Percentiles rank a stretch among this genome's conserved stretches.
Conservation (phyloP, 805 yeast species). For the Nakazawaea pomicola region DNA sequence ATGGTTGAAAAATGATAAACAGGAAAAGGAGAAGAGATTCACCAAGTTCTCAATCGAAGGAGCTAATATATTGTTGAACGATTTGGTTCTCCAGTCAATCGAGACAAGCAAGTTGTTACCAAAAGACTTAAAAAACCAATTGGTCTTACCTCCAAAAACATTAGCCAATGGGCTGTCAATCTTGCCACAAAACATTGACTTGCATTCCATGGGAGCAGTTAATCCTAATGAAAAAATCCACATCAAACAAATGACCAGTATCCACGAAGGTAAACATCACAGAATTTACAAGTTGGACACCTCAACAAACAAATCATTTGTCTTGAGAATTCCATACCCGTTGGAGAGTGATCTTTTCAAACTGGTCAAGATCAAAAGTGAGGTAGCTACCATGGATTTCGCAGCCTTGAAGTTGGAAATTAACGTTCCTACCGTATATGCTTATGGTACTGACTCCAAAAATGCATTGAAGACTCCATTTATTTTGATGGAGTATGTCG, state of each 20-base stretch:
- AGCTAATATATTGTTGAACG: conserved; percentile 46
- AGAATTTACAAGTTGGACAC: conserved; percentile 73
- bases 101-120: conserved; percentile 23
- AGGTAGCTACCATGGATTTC: conserved; percentile 92
- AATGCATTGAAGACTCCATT: conserved; percentile 73
- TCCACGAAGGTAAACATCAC: conserved; percentile 94
- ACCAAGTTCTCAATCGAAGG: conserved; percentile 85
- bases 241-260: conserved; percentile 70
- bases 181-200: conserved; percentile 44
- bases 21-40: conserved; percentile 68
- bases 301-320: conserved; percentile 53
- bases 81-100: conserved; percentile 34
- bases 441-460: conserved; percentile 55
- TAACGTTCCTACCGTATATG: conserved; percentile 67
- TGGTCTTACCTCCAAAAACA: conserved; percentile 21
- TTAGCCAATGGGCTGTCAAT: conserved; percentile 6
- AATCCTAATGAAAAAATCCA: conserved; percentile 39
- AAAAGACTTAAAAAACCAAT: conserved; percentile 4
- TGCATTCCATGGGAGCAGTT: conserved; percentile 37
- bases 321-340: conserved; percentile 83
- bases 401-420: conserved; percentile 57
- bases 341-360: conserved; percentile 62
- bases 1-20: conserved; percentile 78
- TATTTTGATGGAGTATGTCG: conserved; percentile 72
- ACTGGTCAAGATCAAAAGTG: conserved; percentile 70